These are phyloP conservation scores for Stagonosporopsis tanaceti DNA, from an alignment of 2,329 filamentous ascomycete genomes.

Conservation along the genomic window DNA sequence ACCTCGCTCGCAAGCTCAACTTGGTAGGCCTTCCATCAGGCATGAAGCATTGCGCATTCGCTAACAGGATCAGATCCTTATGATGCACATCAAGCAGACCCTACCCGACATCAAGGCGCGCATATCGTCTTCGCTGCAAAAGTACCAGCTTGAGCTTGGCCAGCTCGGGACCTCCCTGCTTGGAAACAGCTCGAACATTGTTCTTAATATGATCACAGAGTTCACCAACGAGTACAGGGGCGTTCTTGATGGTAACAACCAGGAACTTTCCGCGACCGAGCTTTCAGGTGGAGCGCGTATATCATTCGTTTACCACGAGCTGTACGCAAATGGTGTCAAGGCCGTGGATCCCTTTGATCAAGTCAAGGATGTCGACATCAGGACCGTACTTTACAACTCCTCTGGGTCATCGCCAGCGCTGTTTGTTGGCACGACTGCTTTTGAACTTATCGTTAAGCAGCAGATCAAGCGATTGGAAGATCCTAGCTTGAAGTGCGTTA, in stretches of 20 bases:
- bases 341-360: slow-evolving; percentile 96
- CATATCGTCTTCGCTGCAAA: slow-evolving; percentile 91
- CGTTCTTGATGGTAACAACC: slow-evolving; percentile 94
- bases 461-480: slow-evolving; percentile 97
- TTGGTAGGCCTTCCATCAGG: slow-evolving; percentile 60
- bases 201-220: slow-evolving; percentile 98
- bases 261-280: slow-evolving; percentile 91
- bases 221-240: slow-evolving; percentile 98
- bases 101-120: slow-evolving; percentile 97
- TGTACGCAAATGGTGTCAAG: slow-evolving; percentile 97
- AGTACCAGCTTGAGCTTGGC: slow-evolving; percentile 83
- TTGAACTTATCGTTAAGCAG: slow-evolving; percentile 97
- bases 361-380: slow-evolving; percentile 97
- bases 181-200: slow-evolving; percentile 94
- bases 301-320: slow-evolving; percentile 98
- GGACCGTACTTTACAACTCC: slow-evolving; percentile 97
- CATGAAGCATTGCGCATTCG: background rate
- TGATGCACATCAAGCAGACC: slow-evolving; percentile 99
- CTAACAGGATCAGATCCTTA: slow-evolving; percentile 73
- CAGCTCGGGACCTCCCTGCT: slow-evolving; percentile 92
- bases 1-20: slow-evolving; percentile 95
- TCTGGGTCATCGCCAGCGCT: slow-evolving; percentile 97
- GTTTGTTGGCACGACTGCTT: slow-evolving; percentile 97
- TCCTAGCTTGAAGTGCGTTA: slow-evolving; percentile 96
- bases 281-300: slow-evolving; percentile 97